Base-by-base conservation (phyloP, 1,139 yeast species). In the Hemisphaericaspora xylofermentans region DNA sequence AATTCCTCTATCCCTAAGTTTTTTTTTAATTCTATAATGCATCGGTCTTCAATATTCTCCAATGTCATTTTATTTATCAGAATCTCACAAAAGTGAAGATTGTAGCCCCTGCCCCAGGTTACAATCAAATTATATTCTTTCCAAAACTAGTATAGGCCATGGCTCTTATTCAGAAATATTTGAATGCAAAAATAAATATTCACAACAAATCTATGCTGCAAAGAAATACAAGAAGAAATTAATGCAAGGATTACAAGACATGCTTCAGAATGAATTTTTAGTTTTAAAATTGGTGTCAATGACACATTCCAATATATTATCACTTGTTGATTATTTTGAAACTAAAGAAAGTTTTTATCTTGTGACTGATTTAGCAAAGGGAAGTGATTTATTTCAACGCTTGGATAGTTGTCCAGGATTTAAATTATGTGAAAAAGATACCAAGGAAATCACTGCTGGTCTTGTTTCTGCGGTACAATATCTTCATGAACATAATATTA, bases 291-390 rank as follows among this genome's bases (percentile, higher is more conserved):
- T 69, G 68, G 74, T 63, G 58, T 79, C 64, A 39, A 53, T 57
- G 49, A 52, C 56, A n/a, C 84, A 82, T 54, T 54, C 60, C 2
- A 61, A 67, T 46, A 73, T 84, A 18, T 63, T 85, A 42, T 82
- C 83, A 27, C 63, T 85, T 41, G 71, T 80, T 12, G 93, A 85
- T 58, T 82, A 77, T 57, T 84, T 84, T 56, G 89, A 84, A 55
- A 84, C 91, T 1, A 66, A 70, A 13, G 74, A 78, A 39, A 69
- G 72, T 47, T 62, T 83, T 28, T 84, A 78, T 43, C 61, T 84
- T 40, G 78, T 84, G 35, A 84, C 89, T 1, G 87, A 82, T 52
- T 63, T 84, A 39, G 87, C 88, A 25, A 62, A 64, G 31, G 88
- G 88, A 14, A 86, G 87, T 17, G 95, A 87, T 53, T 64, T 86